Base-by-base conservation (phyloP, 768 basidiomycete genomes). In the Termitomyces sp. region DNA sequence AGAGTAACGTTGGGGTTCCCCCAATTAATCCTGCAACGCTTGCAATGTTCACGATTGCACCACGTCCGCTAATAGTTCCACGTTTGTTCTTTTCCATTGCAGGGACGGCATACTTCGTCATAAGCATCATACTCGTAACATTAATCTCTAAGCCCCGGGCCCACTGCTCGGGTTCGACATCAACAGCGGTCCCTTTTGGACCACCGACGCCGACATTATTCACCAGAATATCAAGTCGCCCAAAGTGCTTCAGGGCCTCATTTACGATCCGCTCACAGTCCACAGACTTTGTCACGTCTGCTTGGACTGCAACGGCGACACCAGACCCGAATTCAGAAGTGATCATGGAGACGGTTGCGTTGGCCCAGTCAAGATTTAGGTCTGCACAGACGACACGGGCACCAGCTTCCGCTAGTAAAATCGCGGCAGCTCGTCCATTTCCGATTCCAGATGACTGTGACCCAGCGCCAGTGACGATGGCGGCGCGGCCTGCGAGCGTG, bases 61-160 rank as follows among this genome's bases (percentile, higher is more conserved):
- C 77, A 15, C 72, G 66, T 18, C 77, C 76, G 8, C 69, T 61
- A 27, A 73, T 62, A 34, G 61, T 62, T 22, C 68, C 66, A 34
- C 47, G 49, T 34, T 63, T 62, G 37, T 77, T 75, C 56, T 67
- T 70, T 59, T 73, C 72, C 77, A 78, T 78, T 12, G 75, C 77
- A 16, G 76, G 76, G 1, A 78, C 71, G 2, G 76, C 76, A 55
- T 69, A 75, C 56, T 76, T 75, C 6, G 73, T 61, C 77, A 78
- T 78, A 47, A 77, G 67, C 65, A 78, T 72, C 77, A 78, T 77
- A 34, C 73, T 74, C 11, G 74, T 74, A 16, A 78, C 73, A 59
- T 76, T 76, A 8, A 74, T 65, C 50, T 75, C 74, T 44, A 76
- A 54, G 2, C 72, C 75, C 46, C 62, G 68, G 18, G 71, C 72